Evolutionary conservation across 2,329 filamentous ascomycete species (phyloP).

Genomic region (Tolypocladium paradoxum): DNA sequence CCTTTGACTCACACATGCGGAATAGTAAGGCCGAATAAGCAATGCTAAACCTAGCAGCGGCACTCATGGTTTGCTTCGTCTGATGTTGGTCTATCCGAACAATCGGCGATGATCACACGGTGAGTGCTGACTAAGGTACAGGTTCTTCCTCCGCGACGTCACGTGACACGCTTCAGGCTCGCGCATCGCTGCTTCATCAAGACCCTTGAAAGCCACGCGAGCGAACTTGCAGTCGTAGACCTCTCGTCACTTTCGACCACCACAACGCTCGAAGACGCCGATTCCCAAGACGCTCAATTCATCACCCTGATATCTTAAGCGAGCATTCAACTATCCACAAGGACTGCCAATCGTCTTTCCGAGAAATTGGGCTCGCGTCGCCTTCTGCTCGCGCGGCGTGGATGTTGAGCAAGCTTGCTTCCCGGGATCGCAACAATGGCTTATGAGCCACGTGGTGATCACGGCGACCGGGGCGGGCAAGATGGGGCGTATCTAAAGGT

Average conservation of each 20-base stretch:
- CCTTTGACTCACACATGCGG: background rate
- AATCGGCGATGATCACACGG: background rate
- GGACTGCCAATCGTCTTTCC: background rate
- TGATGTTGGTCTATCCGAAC: background rate
- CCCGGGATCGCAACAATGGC: slow-evolving; percentile 29
- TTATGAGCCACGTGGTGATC: slow-evolving; percentile 43
- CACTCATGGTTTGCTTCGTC: background rate
- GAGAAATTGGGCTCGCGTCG: background rate
- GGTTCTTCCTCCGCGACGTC: background rate
- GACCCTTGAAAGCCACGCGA: background rate
- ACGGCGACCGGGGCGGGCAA: slow-evolving; percentile 29
- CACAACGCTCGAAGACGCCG: background rate
- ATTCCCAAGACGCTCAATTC: background rate
- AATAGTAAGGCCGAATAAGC: too few relatives aligned
- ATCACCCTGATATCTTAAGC: background rate
- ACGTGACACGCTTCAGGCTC: background rate
- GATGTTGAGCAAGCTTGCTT: slow-evolving; percentile 11
- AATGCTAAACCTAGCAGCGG: too few relatives aligned
- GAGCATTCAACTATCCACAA: background rate
- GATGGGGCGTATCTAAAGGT: slow-evolving; percentile 36
- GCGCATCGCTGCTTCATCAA: background rate
- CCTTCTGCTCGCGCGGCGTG: slow-evolving; percentile 1
- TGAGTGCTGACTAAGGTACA: background rate
- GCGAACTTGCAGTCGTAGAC: too few relatives aligned
- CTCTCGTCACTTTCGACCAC: background rate